These are phyloP conservation scores for Termitomyces sp. DNA, from an alignment of 768 basidiomycete genomes.

Conservation along the genomic window DNA sequence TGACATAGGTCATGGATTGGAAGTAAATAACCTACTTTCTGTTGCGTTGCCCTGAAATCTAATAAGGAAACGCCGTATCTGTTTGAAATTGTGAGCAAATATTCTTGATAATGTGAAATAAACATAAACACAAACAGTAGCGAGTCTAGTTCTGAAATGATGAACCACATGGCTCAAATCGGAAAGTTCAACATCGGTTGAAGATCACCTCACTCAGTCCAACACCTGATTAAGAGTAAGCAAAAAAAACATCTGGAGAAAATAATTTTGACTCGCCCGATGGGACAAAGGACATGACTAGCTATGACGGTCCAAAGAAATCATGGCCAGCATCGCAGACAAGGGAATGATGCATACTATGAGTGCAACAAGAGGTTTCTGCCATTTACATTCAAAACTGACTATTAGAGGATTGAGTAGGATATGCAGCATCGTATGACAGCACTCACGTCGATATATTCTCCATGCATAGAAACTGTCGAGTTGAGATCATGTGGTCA, in stretches of 20 bases:
- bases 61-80: neutral
- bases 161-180: neutral
- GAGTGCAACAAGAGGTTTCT: neutral
- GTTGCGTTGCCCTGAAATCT: too few relatives aligned
- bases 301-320: too few relatives aligned
- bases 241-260: too few relatives aligned
- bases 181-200: too few relatives aligned
- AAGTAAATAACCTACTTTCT: neutral
- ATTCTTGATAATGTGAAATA: neutral
- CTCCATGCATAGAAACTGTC: too few relatives aligned
- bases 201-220: too few relatives aligned
- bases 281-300: neutral
- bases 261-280: neutral
- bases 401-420: neutral
- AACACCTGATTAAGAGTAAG: too few relatives aligned
- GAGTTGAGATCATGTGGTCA: too few relatives aligned
- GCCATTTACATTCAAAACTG: neutral
- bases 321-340: too few relatives aligned
- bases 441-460: too few relatives aligned
- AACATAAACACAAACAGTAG: too few relatives aligned
- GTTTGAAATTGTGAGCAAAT: neutral
- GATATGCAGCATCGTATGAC: neutral
- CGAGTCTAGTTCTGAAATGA: neutral
- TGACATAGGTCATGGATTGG: neutral
- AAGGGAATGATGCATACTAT: neutral